Evolutionary conservation across 2,329 filamentous ascomycete species (phyloP), one percentile per base, ranked within the genome.

Genomic region (Aspergillus spinulosporus): DNA sequence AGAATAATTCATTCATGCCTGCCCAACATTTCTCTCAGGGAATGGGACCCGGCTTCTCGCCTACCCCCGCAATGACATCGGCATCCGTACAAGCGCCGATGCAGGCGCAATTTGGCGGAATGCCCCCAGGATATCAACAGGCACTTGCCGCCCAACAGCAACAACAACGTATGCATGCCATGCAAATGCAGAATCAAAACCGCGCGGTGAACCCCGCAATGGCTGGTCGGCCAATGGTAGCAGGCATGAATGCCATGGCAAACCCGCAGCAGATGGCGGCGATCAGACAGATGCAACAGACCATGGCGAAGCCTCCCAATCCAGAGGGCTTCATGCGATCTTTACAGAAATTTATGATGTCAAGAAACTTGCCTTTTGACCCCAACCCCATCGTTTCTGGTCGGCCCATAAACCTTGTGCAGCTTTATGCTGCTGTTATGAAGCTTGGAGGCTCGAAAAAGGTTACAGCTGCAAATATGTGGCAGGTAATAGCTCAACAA

Each of bases 181-280:
- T 95, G 84, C 88, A 90, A 59, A 74, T 95, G 51, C 89, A 95
- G 66, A 85, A 88, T 55, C 89, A 92, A 66, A 82, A 88, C 40
- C 85, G 89, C 59, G 84, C 87, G 61, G 78, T 83, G 65, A 77
- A 74, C 52, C 64, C 68, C 6, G 67, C 70, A 46, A 68, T 73
- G 66, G 64, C 66, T 46, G 68, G 67, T 28, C 72, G 74, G 29
- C 70, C 71, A 3, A 63, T 66, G 43, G 63, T 66, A 45, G 64
- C 67, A 49, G 70, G 68, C 14, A 72, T 73, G 66, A 74, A 74
- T 50, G 65, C 71, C 9, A 72, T 74, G 66, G 66, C 65, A 2
- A 76, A 75, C 50, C 67, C 72, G 31, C 75, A 76, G 55, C 70
- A 72, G 48, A 72, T 75, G 66, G 74, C 71, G n/a, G 71, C 72